These are phyloP conservation scores for Maudiozyma bulderi DNA, from an alignment of 805 yeast species.

Conservation along the genomic window DNA sequence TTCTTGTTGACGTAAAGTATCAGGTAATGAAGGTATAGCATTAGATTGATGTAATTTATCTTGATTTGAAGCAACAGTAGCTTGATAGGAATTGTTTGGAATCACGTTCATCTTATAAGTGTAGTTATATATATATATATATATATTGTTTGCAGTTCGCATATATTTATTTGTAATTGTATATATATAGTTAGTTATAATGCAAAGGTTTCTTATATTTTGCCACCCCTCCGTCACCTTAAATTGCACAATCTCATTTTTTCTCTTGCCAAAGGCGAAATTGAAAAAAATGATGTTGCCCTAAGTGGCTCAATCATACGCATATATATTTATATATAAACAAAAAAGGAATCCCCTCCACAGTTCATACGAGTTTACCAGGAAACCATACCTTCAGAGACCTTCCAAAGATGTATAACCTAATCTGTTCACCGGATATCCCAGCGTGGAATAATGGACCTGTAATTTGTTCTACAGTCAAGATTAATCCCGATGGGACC, in stretches of 20 bases:
- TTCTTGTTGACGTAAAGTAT: constrained; percentile 52
- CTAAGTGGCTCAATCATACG: too few species aligned
- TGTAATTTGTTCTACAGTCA: constrained; percentile 33
- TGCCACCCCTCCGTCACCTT: background rate
- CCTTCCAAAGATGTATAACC: background rate
- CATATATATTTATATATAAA: too few species aligned
- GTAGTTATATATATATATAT: constrained; percentile 20
- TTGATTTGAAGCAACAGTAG: constrained; percentile 41
- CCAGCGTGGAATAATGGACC: background rate
- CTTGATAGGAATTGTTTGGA: constrained; percentile 40
- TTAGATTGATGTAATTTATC: constrained; percentile 45
- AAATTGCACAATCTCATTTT: too few species aligned
- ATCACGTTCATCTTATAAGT: constrained; percentile 38
- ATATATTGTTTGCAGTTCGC: background rate
- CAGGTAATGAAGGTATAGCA: constrained; percentile 63
- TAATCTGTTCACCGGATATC: background rate
- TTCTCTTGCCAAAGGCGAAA: too few species aligned
- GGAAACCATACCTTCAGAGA: too few species aligned
- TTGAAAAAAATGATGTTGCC: too few species aligned
- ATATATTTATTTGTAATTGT: background rate
- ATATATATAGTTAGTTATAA: background rate
- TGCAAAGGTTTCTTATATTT: background rate
- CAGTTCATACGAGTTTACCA: too few species aligned
- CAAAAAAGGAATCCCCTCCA: too few species aligned
- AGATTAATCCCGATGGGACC: constrained; percentile 53